A percentile compares a stretch with the other conserved stretches of the same genome.
phyloP scores from a whole-genome alignment of 768 basidiomycete species.

The Rhodocollybia butyracea region DNA sequence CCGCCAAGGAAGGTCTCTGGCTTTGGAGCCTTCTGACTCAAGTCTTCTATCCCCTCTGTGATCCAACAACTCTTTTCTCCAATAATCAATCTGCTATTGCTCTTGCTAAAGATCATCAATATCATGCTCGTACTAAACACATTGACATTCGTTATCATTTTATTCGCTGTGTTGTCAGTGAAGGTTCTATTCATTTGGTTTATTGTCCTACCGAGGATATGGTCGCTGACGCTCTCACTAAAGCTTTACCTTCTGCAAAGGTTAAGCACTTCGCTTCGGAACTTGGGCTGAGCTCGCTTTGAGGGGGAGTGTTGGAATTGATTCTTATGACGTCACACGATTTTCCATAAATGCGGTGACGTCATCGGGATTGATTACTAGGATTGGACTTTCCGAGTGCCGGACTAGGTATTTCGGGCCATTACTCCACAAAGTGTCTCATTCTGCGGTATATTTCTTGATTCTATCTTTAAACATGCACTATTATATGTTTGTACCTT shows the following conservation, averaged over 20 bases:
- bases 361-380: too few species aligned
- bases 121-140: constrained; percentile 24
- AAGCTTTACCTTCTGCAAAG: constrained; percentile 18
- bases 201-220: constrained; percentile 24
- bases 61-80: constrained; percentile 8
- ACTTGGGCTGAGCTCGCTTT: too few species aligned
- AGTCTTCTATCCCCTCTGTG: neutral
- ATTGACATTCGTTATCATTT: constrained; percentile 15
- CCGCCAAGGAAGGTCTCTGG: constrained; percentile 19
- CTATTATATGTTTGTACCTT: too few species aligned
- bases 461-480: too few species aligned
- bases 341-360: too few species aligned
- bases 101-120: neutral
- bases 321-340: too few species aligned
- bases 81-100: neutral
- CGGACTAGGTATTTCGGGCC: too few species aligned
- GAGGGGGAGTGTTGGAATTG: too few species aligned
- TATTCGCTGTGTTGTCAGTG: constrained; percentile 22
- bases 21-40: constrained; percentile 17
- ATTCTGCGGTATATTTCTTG: too few species aligned
- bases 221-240: constrained; percentile 31
- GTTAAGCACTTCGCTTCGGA: too few species aligned
- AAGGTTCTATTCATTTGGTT: constrained; percentile 17
- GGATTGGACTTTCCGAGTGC: too few species aligned
- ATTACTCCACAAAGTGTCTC: too few species aligned